Percentiles rank a stretch among this genome's conserved stretches.
These are phyloP conservation scores for Tetradesmus obliquus DNA, from an alignment of 139 green algal species.

Conservation along the genomic window DNA sequence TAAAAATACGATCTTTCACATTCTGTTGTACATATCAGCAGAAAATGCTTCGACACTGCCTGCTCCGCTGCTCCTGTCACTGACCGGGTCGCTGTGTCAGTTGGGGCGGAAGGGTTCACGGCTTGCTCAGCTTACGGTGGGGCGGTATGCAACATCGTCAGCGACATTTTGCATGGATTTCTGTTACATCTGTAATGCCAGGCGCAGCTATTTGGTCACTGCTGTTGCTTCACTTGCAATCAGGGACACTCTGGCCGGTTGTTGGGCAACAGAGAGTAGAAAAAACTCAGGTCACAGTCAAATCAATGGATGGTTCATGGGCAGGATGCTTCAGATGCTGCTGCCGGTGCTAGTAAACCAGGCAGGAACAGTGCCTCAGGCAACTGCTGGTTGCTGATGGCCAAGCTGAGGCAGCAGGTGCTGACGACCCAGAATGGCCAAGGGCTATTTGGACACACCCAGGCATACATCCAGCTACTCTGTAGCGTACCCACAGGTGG, in stretches of 20 bases:
- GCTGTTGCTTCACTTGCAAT: neutral
- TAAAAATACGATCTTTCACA: too few relatives aligned
- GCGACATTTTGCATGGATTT: too few relatives aligned
- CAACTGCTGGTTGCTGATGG: neutral
- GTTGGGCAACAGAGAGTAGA: neutral
- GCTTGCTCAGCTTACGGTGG: too few relatives aligned
- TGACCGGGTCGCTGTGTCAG: too few relatives aligned
- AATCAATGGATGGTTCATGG: neutral
- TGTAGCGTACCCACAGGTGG: slow-evolving; percentile 21
- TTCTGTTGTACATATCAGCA: too few relatives aligned
- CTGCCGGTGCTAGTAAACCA: neutral
- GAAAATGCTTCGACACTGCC: too few relatives aligned
- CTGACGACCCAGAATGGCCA: neutral
- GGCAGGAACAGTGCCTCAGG: neutral
- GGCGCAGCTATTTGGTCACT: too few relatives aligned
- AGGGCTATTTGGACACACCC: slow-evolving; percentile 3
- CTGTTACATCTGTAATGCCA: too few relatives aligned
- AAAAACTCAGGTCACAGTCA: neutral
- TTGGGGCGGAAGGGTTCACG: too few relatives aligned
- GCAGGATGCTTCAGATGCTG: neutral
- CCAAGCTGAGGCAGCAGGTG: neutral
- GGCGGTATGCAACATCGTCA: too few relatives aligned
- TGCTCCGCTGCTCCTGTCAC: too few relatives aligned
- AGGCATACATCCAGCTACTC: slow-evolving; percentile 15
- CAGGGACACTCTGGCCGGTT: neutral